These are phyloP conservation scores for Raffaelea deltoideospora DNA, from an alignment of 2,329 filamentous ascomycete species.

Conservation along the genomic window DNA sequence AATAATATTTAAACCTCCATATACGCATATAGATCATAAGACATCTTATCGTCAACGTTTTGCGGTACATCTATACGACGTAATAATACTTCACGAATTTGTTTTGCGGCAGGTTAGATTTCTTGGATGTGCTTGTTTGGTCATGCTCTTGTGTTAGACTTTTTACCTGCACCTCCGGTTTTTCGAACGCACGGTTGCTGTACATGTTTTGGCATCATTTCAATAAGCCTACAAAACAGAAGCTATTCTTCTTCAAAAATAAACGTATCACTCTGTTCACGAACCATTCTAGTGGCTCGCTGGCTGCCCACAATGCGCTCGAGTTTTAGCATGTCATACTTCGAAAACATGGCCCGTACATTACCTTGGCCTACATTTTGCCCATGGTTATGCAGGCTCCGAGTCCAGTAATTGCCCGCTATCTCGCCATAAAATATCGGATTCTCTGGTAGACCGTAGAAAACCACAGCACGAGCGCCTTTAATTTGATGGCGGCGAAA, in stretches of 20 bases:
- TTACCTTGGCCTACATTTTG: slow-evolving; percentile 43
- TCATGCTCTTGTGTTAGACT: too few species aligned
- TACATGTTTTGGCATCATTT: background rate
- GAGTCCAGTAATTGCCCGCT: slow-evolving; percentile 49
- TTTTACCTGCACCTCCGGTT: too few species aligned
- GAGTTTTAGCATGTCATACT: slow-evolving; percentile 76
- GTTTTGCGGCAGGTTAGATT: too few species aligned
- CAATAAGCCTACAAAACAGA: background rate
- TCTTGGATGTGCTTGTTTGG: too few species aligned
- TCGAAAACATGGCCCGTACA: slow-evolving; percentile 59
- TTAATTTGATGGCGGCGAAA: slow-evolving; percentile 76
- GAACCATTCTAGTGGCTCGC: slow-evolving; percentile 70
- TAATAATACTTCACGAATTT: too few species aligned
- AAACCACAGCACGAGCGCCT: slow-evolving; percentile 70
- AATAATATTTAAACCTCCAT: too few species aligned
- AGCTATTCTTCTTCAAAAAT: slow-evolving; percentile 57
- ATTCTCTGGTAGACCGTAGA: slow-evolving; percentile 80
- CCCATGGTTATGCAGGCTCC: slow-evolving; percentile 39
- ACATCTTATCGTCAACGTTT: too few species aligned
- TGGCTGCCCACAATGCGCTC: slow-evolving; percentile 76
- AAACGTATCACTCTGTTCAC: slow-evolving; percentile 78
- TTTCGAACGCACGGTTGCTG: too few species aligned
- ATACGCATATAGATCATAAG: too few species aligned
- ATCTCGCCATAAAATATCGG: slow-evolving; percentile 67
- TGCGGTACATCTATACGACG: too few species aligned